Evolutionary conservation across 2,329 filamentous ascomycete species (phyloP).

Genomic region (Anthostomella pinea): DNA sequence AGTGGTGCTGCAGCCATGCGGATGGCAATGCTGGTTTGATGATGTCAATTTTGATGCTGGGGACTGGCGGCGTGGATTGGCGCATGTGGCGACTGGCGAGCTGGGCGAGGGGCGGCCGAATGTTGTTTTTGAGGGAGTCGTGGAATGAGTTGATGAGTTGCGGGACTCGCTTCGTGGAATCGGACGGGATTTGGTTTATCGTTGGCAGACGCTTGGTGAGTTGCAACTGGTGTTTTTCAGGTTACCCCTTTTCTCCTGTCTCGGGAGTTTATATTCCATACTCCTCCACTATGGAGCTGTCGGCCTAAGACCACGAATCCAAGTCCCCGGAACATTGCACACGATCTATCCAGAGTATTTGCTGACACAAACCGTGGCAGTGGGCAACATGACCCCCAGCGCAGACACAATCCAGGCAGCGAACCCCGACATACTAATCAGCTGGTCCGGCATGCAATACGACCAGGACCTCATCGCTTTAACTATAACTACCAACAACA

Average conservation of each 20-base stretch:
- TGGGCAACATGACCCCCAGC: slow-evolving; percentile 42
- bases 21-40: slow-evolving; percentile 56
- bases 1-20: slow-evolving; percentile 44
- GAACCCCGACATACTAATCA: slow-evolving; percentile 45
- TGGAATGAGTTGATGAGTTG: too few species aligned
- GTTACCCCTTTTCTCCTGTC: too few species aligned
- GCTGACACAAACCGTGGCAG: too few species aligned
- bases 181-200: slow-evolving; percentile 38
- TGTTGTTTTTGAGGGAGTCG: too few species aligned
- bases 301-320: too few species aligned
- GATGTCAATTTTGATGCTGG: slow-evolving; percentile 51
- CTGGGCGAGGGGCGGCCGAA: slow-evolving; percentile 41
- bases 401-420: slow-evolving; percentile 42
- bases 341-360: too few species aligned
- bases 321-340: too few species aligned
- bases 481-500: slow-evolving; percentile 39
- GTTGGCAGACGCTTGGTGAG: slow-evolving; percentile 45
- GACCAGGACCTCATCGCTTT: slow-evolving; percentile 45
- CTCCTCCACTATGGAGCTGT: too few species aligned
- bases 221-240: too few species aligned
- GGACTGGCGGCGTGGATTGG: slow-evolving; percentile 54
- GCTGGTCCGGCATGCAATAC: slow-evolving; percentile 48
- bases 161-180: too few species aligned
- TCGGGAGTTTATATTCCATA: too few species aligned
- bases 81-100: slow-evolving; percentile 48